Percentiles rank a stretch among this genome's conserved stretches.
These are phyloP conservation scores for Solanum hybrid DNA, from an alignment of 305 asterid species.

Conservation along the genomic window DNA sequence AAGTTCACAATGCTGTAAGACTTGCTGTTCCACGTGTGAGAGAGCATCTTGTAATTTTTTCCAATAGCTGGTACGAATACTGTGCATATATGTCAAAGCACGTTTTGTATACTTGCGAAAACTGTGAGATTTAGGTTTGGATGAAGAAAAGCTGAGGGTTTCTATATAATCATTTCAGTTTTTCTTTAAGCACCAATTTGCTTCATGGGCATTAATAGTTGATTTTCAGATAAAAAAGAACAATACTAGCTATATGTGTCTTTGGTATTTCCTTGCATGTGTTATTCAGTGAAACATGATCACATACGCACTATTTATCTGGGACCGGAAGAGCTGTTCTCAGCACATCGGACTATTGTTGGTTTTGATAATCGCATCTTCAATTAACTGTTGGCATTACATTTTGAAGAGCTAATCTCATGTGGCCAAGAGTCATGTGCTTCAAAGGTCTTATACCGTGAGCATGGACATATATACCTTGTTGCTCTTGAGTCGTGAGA, in stretches of 20 bases:
- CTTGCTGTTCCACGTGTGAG: not conserved
- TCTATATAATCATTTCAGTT: not conserved
- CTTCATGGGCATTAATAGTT: not conserved
- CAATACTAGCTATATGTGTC: not conserved
- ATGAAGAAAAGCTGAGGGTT: not conserved
- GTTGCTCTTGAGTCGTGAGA: not conserved
- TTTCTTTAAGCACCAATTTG: not conserved
- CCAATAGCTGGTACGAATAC: not conserved
- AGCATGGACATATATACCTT: not conserved
- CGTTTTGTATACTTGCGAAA: not conserved
- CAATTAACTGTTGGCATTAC: not conserved
- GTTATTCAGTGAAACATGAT: not conserved
- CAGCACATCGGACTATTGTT: not conserved
- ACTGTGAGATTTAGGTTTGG: not conserved
- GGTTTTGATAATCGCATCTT: not conserved
- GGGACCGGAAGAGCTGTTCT: not conserved
- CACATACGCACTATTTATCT: not conserved
- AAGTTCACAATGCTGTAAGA: not conserved
- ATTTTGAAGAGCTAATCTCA: not conserved
- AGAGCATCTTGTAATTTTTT: slow-evolving; percentile 1
- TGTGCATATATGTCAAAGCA: slow-evolving; percentile 3
- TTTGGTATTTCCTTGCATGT: not conserved
- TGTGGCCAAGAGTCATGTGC: not conserved
- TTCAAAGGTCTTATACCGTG: not conserved
- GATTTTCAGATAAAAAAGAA: not conserved